Base-by-base conservation (phyloP, 2,329 filamentous ascomycete genomes). In the Rhynchosporium graminicola region DNA sequence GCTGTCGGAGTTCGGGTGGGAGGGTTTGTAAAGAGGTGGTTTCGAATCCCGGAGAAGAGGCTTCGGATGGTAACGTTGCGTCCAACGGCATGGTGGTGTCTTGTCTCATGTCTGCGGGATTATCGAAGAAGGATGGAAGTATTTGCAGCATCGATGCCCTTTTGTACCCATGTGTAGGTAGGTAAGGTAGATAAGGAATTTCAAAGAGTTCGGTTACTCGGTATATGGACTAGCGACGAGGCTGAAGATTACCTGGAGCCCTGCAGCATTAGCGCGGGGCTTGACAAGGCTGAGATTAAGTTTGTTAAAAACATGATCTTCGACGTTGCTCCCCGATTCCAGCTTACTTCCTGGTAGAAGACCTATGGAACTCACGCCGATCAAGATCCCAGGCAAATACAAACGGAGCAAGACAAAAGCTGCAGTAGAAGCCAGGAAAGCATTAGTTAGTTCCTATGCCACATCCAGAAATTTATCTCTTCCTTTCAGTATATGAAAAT, bases 341-440 rank as follows among this genome's bases (percentile, higher is more conserved):
- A 47, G 48, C 48, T 38, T 43, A 43, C 50, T 36, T 42, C 48
- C 7, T 10, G 29, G 13, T 26, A 2, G 3, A 13, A 26, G 38
- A 7, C 12, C 40, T n/a, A 73, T 72, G 71, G 60, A 67, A 29
- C 65, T 67, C 33, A 74, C 73, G 33, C 69, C 71, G 5, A 73
- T 74, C 40, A 71, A 68, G 43, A 66, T 74, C 20, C 68, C 68
- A 1, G 72, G 73, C 7, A 74, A 74, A 58, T 66, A 64, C 12
- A 71, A 60, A 29, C 62, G 68, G 3, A 65, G 65, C 33, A 64
- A 63, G 12, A 64, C 58, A 8, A 74, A 71, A 60, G 29, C 59
- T 9, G 68, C 63, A 15, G 50, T 69, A 48, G 61, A 59, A 38
- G 63, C 66, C 13, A 64, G 69, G 55, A 71, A 71, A 60, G 56